Conservation (phyloP, 139 green algal species). For the Monoraphidium neglectum region DNA sequence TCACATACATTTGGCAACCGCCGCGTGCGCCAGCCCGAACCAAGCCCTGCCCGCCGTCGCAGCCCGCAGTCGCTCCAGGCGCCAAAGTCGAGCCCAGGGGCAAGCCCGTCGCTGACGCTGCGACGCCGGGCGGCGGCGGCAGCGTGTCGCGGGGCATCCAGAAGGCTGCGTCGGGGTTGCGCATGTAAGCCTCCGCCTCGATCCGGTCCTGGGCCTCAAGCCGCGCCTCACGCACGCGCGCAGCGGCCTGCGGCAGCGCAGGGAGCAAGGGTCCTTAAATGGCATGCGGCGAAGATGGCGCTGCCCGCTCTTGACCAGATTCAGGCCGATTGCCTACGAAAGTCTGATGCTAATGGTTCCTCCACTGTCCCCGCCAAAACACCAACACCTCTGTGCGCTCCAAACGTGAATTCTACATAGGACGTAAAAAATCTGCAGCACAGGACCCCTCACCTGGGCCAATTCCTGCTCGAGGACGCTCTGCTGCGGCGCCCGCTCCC, state of each 20-base stretch:
- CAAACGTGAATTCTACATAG: too few species aligned
- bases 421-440: too few species aligned
- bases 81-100: too few species aligned
- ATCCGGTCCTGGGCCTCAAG: not conserved
- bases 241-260: not conserved
- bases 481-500: conserved; percentile 11
- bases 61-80: too few species aligned
- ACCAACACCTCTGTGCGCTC: too few species aligned
- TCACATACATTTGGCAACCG: too few species aligned
- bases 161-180: conserved; percentile 16
- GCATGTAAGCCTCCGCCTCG: conserved; percentile 1
- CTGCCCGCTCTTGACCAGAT: not conserved
- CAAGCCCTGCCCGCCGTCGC: too few species aligned
- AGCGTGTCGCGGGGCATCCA: not conserved
- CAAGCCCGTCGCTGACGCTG: too few species aligned
- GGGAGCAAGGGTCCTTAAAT: not conserved
- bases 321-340: not conserved
- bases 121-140: conserved; percentile 16
- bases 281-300: not conserved
- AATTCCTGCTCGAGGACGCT: conserved; percentile 45
- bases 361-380: not conserved
- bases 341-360: not conserved
- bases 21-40: too few species aligned
- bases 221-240: not conserved
- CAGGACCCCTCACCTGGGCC: too few species aligned